Base-by-base conservation (phyloP, 2,329 filamentous ascomycete species). In the Penicillium sp. region DNA sequence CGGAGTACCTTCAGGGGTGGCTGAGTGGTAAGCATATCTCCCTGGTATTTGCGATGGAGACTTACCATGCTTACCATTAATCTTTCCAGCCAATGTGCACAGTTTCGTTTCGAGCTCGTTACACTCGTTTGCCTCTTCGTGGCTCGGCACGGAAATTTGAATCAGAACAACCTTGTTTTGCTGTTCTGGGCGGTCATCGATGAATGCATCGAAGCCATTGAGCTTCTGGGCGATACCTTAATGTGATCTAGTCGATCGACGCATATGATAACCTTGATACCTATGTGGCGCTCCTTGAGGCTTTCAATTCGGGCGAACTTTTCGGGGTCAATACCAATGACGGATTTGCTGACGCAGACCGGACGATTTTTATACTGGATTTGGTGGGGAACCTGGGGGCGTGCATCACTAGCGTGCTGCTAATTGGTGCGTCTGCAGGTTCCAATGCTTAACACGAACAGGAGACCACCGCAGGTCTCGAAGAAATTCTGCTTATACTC, bases 161-260 rank as follows among this genome's bases (percentile, higher is more conserved):
- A 96, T 89, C 11, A 97, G 79, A 3, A 95, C 88, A 12, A 96
- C 89, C 70, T 95, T 93, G 59, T 90, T 89, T 52, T 93, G 88
- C 86, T 90, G 90, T 65, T 96, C 90, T 0, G 91, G 91, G 61
- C 96, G 87, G 62, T 95, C 88, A 0, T 88, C 91, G 38, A 97
- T 75, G 74, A 96, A 95, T 3, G 93, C 84, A 67, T 96, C 91
- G 41, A 95, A 84, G 0, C 91, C 91, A 63, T 95, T 89, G 5
- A 97, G 77, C 69, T 97, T 97, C 72, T 95, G 91, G 0, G 89
- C 89, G 7, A 97, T 88, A 49, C 92, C 73, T 97, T 96, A 81
- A 95, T 95, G 70, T 96, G 95, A 71, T 97, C 91, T 40, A 96
- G 79, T 33, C 92, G 85, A 68, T 97, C 91, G 37, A 96, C 90